These are phyloP conservation scores for Boletus rubroflammeus DNA, from an alignment of 768 basidiomycete genomes.

Conservation along the genomic window DNA sequence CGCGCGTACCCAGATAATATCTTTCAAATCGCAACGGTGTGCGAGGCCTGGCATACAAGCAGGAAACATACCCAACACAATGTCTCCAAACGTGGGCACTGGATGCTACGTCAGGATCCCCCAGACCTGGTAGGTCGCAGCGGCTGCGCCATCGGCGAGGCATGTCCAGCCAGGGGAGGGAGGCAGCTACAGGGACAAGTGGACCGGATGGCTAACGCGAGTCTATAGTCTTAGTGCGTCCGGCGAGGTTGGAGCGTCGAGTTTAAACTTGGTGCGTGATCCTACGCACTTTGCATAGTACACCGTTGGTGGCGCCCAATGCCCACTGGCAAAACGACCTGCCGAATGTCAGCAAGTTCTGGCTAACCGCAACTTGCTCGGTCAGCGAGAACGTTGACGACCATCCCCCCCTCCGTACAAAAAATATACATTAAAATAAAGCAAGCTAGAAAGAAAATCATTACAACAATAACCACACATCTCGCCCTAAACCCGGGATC, in stretches of 20 bases:
- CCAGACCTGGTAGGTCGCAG: too few species aligned
- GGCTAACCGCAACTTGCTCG: background rate
- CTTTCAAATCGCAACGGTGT: background rate
- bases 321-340: too few species aligned
- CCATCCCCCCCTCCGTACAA: background rate
- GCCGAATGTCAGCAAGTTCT: too few species aligned
- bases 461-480: constrained; percentile 13
- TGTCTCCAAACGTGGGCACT: background rate
- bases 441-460: constrained; percentile 25
- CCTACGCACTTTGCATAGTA: too few species aligned
- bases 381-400: background rate
- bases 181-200: too few species aligned
- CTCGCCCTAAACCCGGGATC: constrained; percentile 1
- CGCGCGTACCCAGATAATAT: background rate
- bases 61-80: background rate
- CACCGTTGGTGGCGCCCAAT: too few species aligned
- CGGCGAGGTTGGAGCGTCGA: too few species aligned
- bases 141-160: too few species aligned
- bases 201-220: too few species aligned
- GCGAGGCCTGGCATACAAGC: background rate
- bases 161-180: too few species aligned
- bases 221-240: too few species aligned
- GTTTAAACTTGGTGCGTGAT: too few species aligned
- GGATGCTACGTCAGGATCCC: background rate
- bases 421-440: constrained; percentile 34